phyloP scores from a whole-genome alignment of 495 filamentous ascomycete genomes.

The Elasticomyces elasticus region DNA sequence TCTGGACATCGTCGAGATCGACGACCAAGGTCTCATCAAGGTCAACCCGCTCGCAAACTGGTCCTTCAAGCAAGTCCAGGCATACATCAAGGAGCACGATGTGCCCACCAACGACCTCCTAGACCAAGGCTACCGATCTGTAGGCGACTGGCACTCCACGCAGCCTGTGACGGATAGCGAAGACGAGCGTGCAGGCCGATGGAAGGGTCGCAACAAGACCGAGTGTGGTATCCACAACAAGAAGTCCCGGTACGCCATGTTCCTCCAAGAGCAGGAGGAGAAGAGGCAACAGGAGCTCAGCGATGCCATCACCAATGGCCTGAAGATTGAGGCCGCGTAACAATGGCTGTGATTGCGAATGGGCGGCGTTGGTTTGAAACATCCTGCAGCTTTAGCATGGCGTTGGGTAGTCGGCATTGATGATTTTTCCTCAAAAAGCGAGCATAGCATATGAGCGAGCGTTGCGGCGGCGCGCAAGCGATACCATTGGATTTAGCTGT shows the following conservation, averaged over 20 bases:
- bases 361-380: not conserved
- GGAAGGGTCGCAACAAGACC: constrained; percentile 90
- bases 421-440: not conserved
- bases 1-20: constrained; percentile 81
- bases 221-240: constrained; percentile 99
- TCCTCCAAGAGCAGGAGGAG: constrained; percentile 63
- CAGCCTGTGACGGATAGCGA: constrained; percentile 78
- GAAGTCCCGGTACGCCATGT: constrained; percentile 81
- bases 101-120: constrained; percentile 91
- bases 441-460: not conserved
- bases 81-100: constrained; percentile 72
- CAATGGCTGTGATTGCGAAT: not conserved
- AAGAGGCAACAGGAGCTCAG: constrained; percentile 52
- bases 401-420: not conserved
- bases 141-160: constrained; percentile 97
- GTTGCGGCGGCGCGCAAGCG: not conserved
- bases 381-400: not conserved
- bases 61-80: constrained; percentile 80
- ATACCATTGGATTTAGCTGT: too few species aligned
- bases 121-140: constrained; percentile 87
- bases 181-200: constrained; percentile 92
- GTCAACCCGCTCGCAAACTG: constrained; percentile 98
- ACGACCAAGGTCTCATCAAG: constrained; percentile 92
- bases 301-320: constrained; percentile 24
- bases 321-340: constrained; percentile 22